phyloP scores from a whole-genome alignment of 345 rosid genomes.

The rapeseed (Brassica napus) region Da-Ae NC_063435.1:422501-423000 shows the following conservation, averaged over 20 bases:
- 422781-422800: constrained; percentile 14
- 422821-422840: constrained; percentile 89
- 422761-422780: neutral
- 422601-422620: constrained; percentile 93
- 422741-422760: constrained; percentile 16
- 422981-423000: no score
- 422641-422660: constrained; percentile 81
- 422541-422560: neutral
- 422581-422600: constrained; percentile 8
- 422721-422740: constrained; percentile 59
- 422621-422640: constrained; percentile 75
- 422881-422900: constrained; percentile 80
- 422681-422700: constrained; percentile 63
- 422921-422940: neutral
- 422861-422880: constrained; percentile 89
- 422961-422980: no score
- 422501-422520: constrained; percentile 94
- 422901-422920: neutral
- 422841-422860: constrained; percentile 85
- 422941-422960: no score
- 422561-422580: neutral
- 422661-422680: constrained; percentile 76
- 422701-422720: constrained; percentile 92
- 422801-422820: constrained; percentile 43
- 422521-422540: neutral